Percentiles rank a stretch among this genome's conserved stretches.
These are phyloP conservation scores for Tremellales sp. DNA, from an alignment of 1,284 basidiomycete genomes.

Conservation along the genomic window DNA sequence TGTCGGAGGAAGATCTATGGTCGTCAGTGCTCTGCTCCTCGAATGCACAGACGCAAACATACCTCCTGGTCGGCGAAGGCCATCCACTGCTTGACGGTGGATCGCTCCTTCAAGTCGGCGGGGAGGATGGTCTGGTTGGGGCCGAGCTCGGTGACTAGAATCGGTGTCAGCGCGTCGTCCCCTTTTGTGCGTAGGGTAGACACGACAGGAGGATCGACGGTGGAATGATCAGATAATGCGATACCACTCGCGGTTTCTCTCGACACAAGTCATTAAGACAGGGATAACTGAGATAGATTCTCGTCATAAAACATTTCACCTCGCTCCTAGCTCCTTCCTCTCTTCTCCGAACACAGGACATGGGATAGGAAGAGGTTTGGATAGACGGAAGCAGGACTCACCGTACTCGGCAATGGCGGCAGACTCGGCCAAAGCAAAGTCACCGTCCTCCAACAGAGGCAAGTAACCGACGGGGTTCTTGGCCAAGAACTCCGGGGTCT, in stretches of 20 bases:
- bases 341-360: neutral
- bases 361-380: neutral
- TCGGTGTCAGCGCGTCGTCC: slow-evolving; percentile 1
- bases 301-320: slow-evolving; percentile 44
- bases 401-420: slow-evolving; percentile 80
- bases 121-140: slow-evolving; percentile 66
- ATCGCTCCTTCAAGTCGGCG: slow-evolving; percentile 56
- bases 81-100: slow-evolving; percentile 65
- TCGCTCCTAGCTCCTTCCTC: neutral
- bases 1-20: slow-evolving; percentile 40
- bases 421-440: slow-evolving; percentile 71
- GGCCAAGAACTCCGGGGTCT: slow-evolving; percentile 70
- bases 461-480: slow-evolving; percentile 83
- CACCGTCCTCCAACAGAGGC: slow-evolving; percentile 73
- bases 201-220: slow-evolving; percentile 2
- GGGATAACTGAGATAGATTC: slow-evolving; percentile 57
- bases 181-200: neutral
- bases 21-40: neutral
- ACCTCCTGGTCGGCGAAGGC: slow-evolving; percentile 63
- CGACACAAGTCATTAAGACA: slow-evolving; percentile 63
- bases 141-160: slow-evolving; percentile 68
- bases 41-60: slow-evolving; percentile 6
- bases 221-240: slow-evolving; percentile 45
- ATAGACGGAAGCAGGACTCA: slow-evolving; percentile 55
- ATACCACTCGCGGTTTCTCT: slow-evolving; percentile 54